Base-by-base conservation (phyloP, 2,329 filamentous ascomycete genomes). In the Pyricularia grisea region DNA sequence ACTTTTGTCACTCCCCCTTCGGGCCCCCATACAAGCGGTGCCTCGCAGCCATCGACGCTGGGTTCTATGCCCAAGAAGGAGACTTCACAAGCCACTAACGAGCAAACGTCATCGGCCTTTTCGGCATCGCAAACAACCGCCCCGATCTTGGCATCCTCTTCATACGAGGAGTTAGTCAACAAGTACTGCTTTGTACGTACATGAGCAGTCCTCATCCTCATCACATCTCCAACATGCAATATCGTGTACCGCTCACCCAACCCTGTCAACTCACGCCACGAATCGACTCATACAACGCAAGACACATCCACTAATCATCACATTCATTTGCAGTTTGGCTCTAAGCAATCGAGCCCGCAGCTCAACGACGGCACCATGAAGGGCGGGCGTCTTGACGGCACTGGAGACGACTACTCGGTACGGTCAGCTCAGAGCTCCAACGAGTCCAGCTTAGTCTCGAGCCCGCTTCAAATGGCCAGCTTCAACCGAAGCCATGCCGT, bases 161-260 rank as follows among this genome's bases (percentile, higher is more conserved):
- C 94, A 70, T 98, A 99, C 79, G 92, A 96, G 81, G 95, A 99
- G 81, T 87, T 99, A 73, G 91, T 99, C 79, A 94, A 97, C 84
- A 97, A 97, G 84, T 99, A 97, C 85, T 99, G 95, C 86, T 99
- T 98, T 88, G 94, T 97, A 94, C 89, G 94, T 97, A 86, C 86
- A 77, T 80, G 79, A 73, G 77, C 78, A 67, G 71, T 63, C 42
- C 67, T 61, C 65, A 70, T 65, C 67, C 65, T 68, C 64, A 65
- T 36, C 25, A 66, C 64, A 25, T 65, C 31, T 33, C 33, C 64
- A 28, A n/a, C 63, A 65, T 30, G 30, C 64, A 33, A 25, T 66
- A 33, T 12, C 64, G 30, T 66, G 64, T 66, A 42, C 64, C 30
- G 33, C 64, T 66, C 42, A 63, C 60, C 60, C 60, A 63, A 63